Base-by-base conservation (phyloP, 2,329 filamentous ascomycete genomes). In the Fusarium pseudocircinatum region DNA sequence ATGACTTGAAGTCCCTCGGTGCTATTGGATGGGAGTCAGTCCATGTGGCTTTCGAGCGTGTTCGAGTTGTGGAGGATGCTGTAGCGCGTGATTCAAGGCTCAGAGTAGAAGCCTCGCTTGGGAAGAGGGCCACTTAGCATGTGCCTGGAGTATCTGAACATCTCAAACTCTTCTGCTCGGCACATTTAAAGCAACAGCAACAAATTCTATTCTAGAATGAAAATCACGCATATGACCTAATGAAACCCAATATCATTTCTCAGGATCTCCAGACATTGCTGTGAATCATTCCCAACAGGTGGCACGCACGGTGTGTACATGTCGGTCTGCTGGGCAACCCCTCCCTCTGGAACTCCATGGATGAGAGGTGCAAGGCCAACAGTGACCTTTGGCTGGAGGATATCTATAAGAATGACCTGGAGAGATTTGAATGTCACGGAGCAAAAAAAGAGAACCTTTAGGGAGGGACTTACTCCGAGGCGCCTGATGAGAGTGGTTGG, bases 71-170 rank as follows among this genome's bases (percentile, higher is more conserved):
- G 18, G 43, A 44, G 43, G 24, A 26, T 26, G 43, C 43, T 26
- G 0, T 5, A 14, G 43, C 1, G 18, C 24, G 43, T 46, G 7
- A 28, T 46, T 20, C 18, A 20, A 46, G 43, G 43, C 43, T 46
- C 2, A 46, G 43, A 46, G 0, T 3, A 7, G 7, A 26, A 46
- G 24, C 43, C 12, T 18, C 12, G 12, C 18, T 0, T 10, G 18
- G 18, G 24, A 5, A 10, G 43, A 46, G 43, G 7, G 4, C 43
- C 12, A 28, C 8, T 20, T 46, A 28, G 24, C 3, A 3, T 43
- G 8, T 9, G 1, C 16, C n/a, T 43, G 15, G 4, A 43, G 2
- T 24, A 4, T 18, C 4, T 18, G 1, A 13, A 13, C 4, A 43
- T 43, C 16, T 24, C 4, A 18, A 24, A 43, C 15, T 43, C 10